Evolutionary conservation across 2,329 filamentous ascomycete genomes (phyloP), one percentile per base, ranked within the genome.

Genomic region (Colletotrichum tropicale): DNA sequence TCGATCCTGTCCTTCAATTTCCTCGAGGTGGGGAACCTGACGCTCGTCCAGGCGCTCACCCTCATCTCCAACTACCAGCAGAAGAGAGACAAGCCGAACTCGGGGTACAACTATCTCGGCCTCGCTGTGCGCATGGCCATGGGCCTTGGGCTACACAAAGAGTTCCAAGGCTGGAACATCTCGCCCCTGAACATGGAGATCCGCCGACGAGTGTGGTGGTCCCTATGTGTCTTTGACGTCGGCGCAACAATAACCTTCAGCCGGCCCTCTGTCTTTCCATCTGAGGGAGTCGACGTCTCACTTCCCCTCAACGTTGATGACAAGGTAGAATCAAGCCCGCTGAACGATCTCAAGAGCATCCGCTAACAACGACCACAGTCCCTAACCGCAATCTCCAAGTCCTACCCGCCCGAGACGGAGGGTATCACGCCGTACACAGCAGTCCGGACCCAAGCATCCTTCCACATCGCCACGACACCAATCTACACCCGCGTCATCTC

Each of bases 31-130:
- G 79, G 78, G 2, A 81, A 80, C 75, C 76, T 83, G 38, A 82
- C 81, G 2, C 78, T 83, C 8, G 81, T 84, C 18, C 81, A 84
- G 67, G 81, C 82, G 3, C 78, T 84, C 15, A 79, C 80, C 3
- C 79, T 84, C 6, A 78, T 81, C 28, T 79, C 80, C 24, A 84
- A 84, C 43, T 82, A 82, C 73, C 78, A 80, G 61, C 87, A 89
- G 77, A 89, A 89, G 78, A 82, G 86, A 34, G 86, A 89, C 78
- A 85, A 87, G 48, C 88, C 88, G 5, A 90, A 90, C 75, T 88
- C 87, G 0, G 87, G 87, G 1, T 89, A 88, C 76, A 89, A 89
- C 76, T 87, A 86, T 60, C 83, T 88, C 38, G 87, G 87, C 2
- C 82, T 89, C 16, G 88, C 87, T 7, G 83, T 87, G 34, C 82